These are phyloP conservation scores for Boletus hoseneyae DNA, from an alignment of 1,284 basidiomycete genomes.

Conservation along the genomic window DNA sequence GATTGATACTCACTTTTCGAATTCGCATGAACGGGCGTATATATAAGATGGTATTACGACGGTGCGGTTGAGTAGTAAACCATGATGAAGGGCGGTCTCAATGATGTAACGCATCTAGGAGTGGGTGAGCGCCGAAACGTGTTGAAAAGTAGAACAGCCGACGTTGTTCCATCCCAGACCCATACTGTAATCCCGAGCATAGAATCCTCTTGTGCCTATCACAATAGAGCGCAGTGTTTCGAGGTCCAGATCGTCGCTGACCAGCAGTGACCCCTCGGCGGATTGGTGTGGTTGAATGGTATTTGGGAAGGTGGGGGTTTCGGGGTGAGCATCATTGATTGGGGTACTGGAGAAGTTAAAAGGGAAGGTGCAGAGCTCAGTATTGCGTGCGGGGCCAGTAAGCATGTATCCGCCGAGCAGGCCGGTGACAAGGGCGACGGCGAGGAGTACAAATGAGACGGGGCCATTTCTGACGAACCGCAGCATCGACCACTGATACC, in stretches of 20 bases:
- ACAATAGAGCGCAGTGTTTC: constrained; percentile 23
- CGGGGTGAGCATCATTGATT: not conserved
- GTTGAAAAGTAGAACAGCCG: constrained; percentile 1
- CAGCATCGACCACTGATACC: constrained; percentile 10
- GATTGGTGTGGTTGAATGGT: not conserved
- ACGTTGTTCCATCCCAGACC: constrained; percentile 35
- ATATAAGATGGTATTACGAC: constrained; percentile 38
- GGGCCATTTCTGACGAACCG: constrained; percentile 18
- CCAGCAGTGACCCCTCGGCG: constrained; percentile 13
- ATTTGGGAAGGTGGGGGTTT: not conserved
- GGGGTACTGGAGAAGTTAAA: constrained; percentile 4
- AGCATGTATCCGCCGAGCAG: constrained; percentile 30
- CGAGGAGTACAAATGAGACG: constrained; percentile 17
- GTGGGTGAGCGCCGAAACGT: constrained; percentile 9
- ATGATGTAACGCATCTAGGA: constrained; percentile 39
- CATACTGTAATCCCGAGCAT: constrained; percentile 34
- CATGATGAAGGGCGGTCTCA: constrained; percentile 39
- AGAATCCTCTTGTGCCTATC: constrained; percentile 27
- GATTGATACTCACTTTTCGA: constrained; percentile 26
- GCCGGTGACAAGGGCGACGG: constrained; percentile 23
- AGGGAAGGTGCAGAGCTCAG: constrained; percentile 22
- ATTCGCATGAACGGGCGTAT: constrained; percentile 42
- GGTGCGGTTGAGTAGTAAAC: constrained; percentile 36
- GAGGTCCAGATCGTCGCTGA: constrained; percentile 21
- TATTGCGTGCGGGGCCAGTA: constrained; percentile 12